A percentile compares a stretch with the other conserved stretches of the same genome.
Evolutionary conservation across 345 rosid species (phyloP).

Genomic region (Populus ilicifolia): DNA sequence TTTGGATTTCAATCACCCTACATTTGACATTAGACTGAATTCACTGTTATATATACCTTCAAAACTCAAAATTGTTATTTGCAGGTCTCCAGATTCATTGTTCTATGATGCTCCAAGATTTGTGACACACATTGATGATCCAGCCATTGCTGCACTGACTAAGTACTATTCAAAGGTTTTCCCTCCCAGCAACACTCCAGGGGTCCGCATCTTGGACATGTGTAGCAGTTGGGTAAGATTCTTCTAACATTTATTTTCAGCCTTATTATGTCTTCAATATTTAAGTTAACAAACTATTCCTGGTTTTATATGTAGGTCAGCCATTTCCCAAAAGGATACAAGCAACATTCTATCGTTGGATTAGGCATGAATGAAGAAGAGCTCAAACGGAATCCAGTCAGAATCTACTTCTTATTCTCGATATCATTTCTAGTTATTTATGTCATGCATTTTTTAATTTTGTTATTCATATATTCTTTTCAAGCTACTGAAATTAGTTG

Average conservation of each 20-base stretch:
- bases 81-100: constrained; percentile 67
- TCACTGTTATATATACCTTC: background rate
- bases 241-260: background rate
- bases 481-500: background rate
- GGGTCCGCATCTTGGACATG: constrained; percentile 81
- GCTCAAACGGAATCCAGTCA: constrained; percentile 69
- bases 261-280: background rate
- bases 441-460: background rate
- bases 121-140: constrained; percentile 89
- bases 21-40: background rate
- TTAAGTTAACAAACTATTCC: background rate
- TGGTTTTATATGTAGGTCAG: constrained; percentile 54
- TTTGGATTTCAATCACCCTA: background rate
- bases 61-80: background rate
- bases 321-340: constrained; percentile 87
- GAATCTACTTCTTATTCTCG: constrained; percentile 3
- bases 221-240: constrained; percentile 90
- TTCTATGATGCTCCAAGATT: constrained; percentile 84
- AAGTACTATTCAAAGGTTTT: constrained; percentile 72
- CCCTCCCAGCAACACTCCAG: constrained; percentile 74
- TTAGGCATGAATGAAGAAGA: constrained; percentile 88
- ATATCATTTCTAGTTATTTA: background rate
- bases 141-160: constrained; percentile 81
- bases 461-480: background rate
- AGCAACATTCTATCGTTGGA: constrained; percentile 71